Evolutionary conservation across 306 rosid species (phyloP), one percentile per base, ranked within the genome.

Genomic region (Rubus parviflorus): DNA sequence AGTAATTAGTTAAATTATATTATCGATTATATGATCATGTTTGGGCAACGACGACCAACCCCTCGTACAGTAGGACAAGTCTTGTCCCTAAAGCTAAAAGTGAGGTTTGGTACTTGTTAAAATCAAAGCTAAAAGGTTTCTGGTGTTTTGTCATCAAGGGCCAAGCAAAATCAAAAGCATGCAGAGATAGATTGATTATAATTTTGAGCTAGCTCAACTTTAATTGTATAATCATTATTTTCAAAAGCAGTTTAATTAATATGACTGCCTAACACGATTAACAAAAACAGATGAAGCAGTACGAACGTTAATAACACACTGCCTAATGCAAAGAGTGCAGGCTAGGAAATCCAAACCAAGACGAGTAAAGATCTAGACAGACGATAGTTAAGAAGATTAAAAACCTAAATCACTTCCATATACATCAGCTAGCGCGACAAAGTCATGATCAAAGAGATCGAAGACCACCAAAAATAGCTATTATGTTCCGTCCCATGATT

Each of bases 51-150:
- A n/a, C n/a, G n/a, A n/a, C n/a, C n/a, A n/a, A 72, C 51, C 75
- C n/a, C 51, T 7, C 63, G 15, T 30, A 53, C 75, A 12, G 38
- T 35, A 0, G 38, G 64, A 72, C 65, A 72, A 38, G 65, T 52
- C 63, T 72, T 53, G 75, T 60, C 22, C 49, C 37, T 17, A 72
- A n/a, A 72, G 64, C n/a, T 38, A 53, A 19, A 52, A 52, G 75
- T n/a, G 75, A 8, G 46, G 75, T 20, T 38, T n/a, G n/a, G 75
- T 6, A 38, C 11, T 52, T 11, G 37, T 38, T 19, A 47, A 68
- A 35, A 23, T 51, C 62, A 72, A 35, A 38, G 64, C 38, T n/a
- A n/a, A 53, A 70, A 72, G 64, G 64, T 37, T 72, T 25, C 49
- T 19, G 64, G 14, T 53, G 76, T 53, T 53, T 53, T 72, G 30